Evolutionary conservation across 75 land plant genomes (phyloP).

Genomic region (Sequoiadendron giganteum): DNA sequence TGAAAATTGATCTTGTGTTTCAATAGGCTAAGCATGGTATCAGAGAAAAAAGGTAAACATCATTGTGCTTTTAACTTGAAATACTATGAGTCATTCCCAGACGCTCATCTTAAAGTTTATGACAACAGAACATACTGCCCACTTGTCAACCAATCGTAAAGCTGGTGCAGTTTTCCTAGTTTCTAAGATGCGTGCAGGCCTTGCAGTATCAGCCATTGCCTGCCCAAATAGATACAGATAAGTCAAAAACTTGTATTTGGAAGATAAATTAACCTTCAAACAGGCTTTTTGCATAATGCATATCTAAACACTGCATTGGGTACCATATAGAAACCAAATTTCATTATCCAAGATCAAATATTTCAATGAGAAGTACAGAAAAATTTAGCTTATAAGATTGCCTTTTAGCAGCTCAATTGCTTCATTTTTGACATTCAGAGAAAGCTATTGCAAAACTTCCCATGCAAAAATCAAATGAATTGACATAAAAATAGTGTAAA

Average conservation of each 20-base stretch:
- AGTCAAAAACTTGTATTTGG: background rate
- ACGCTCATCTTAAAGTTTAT: background rate
- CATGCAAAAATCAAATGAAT: slow-evolving; percentile 7
- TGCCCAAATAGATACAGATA: slow-evolving; percentile 19
- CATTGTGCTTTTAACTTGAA: background rate
- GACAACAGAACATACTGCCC: slow-evolving; percentile 75
- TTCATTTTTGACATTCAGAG: background rate
- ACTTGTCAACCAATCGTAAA: slow-evolving; percentile 93
- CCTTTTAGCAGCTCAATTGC: background rate
- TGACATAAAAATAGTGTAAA: background rate
- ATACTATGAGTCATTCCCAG: background rate
- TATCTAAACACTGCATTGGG: background rate
- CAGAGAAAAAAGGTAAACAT: background rate
- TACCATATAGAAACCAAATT: background rate
- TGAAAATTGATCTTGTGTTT: background rate
- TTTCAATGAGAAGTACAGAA: background rate
- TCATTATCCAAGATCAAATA: background rate
- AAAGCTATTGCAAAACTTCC: background rate
- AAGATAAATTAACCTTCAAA: background rate
- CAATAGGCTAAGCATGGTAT: background rate
- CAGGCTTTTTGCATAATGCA: background rate
- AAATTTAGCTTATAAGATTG: background rate
- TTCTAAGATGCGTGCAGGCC: slow-evolving; percentile 86
- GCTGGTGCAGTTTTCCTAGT: slow-evolving; percentile 98
- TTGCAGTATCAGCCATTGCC: slow-evolving; percentile 95